These are phyloP conservation scores for Ogataea ramenticola DNA, from an alignment of 805 yeast species.

Conservation along the genomic window DNA sequence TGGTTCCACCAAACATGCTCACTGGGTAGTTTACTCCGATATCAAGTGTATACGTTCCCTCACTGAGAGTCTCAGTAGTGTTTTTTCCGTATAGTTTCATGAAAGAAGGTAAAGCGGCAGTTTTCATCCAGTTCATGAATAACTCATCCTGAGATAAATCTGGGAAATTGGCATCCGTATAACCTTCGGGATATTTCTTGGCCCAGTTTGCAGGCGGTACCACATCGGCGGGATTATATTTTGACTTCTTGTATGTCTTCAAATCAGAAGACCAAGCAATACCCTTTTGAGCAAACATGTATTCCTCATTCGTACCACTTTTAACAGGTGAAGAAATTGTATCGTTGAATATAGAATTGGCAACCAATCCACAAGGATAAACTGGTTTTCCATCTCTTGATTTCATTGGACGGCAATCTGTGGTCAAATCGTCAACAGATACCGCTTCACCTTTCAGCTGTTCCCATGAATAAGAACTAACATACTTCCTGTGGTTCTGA, in stretches of 20 bases:
- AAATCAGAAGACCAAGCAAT: slow-evolving; percentile 86
- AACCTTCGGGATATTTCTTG: slow-evolving; percentile 74
- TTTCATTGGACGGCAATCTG: slow-evolving; percentile 47
- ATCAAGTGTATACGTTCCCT: slow-evolving; percentile 65
- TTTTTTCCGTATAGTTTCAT: slow-evolving; percentile 77
- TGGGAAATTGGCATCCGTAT: slow-evolving; percentile 75
- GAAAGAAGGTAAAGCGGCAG: slow-evolving; percentile 88
- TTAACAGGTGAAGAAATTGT: slow-evolving; percentile 52
- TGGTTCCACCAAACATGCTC: slow-evolving; percentile 78
- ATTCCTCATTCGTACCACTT: slow-evolving; percentile 26
- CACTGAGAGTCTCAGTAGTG: slow-evolving; percentile 42
- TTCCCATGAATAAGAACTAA: slow-evolving; percentile 69
- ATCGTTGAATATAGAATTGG: slow-evolving; percentile 89
- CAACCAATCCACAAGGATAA: slow-evolving; percentile 94
- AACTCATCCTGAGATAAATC: slow-evolving; percentile 71
- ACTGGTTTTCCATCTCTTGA: slow-evolving; percentile 32
- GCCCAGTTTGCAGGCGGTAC: slow-evolving; percentile 96
- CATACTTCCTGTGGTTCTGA: slow-evolving; percentile 94
- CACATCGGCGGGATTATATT: slow-evolving; percentile 58
- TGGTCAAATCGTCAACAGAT: slow-evolving; percentile 37
- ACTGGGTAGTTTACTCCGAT: slow-evolving; percentile 81
- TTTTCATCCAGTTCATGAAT: slow-evolving; percentile 96
- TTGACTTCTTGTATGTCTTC: slow-evolving; percentile 63
- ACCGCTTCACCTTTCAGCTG: slow-evolving; percentile 79
- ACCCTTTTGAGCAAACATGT: slow-evolving; percentile 40